Conservation (phyloP, 768 basidiomycete genomes). For the Multifurca ochricompacta region DNA sequence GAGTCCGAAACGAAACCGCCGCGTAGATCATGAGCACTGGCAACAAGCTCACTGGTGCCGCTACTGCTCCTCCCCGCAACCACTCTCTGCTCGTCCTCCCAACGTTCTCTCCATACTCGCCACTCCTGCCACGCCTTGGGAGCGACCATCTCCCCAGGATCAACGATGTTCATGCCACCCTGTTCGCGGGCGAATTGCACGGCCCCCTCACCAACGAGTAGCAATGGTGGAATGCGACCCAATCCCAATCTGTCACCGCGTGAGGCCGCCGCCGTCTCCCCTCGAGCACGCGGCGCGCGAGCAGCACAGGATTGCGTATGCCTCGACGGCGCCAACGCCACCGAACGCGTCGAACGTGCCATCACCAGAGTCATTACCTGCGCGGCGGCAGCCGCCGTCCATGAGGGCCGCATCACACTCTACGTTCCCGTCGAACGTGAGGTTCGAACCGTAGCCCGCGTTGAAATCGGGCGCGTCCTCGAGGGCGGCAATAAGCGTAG, state of each 20-base stretch:
- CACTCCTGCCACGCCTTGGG: constrained; percentile 45
- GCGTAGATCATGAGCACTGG: neutral
- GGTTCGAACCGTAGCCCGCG: constrained; percentile 68
- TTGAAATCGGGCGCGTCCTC: neutral
- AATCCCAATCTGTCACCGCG: constrained; percentile 31
- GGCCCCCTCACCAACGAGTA: constrained; percentile 57
- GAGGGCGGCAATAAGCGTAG: neutral
- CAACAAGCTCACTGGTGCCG: no score
- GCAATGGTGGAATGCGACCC: constrained; percentile 64
- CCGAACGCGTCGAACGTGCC: constrained; percentile 41
- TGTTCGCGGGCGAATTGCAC: constrained; percentile 38
- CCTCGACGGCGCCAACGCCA: constrained; percentile 62
- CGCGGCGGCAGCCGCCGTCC: constrained; percentile 36
- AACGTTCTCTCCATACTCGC: constrained; percentile 49
- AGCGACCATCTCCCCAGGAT: constrained; percentile 40
- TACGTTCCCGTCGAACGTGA: constrained; percentile 64
- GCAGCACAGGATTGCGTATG: constrained; percentile 59
- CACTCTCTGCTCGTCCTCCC: constrained; percentile 28
- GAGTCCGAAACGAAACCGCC: no score
- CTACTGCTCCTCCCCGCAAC: constrained; percentile 6
- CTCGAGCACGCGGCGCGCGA: constrained; percentile 52
- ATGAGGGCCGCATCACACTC: constrained; percentile 81
- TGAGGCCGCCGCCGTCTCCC: constrained; percentile 32
- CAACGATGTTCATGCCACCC: constrained; percentile 25
- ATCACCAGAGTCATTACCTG: no score